Evolutionary conservation across 306 rosid species (phyloP), one percentile per base, ranked within the genome.

Genomic region (Sicyos baderoa): DNA sequence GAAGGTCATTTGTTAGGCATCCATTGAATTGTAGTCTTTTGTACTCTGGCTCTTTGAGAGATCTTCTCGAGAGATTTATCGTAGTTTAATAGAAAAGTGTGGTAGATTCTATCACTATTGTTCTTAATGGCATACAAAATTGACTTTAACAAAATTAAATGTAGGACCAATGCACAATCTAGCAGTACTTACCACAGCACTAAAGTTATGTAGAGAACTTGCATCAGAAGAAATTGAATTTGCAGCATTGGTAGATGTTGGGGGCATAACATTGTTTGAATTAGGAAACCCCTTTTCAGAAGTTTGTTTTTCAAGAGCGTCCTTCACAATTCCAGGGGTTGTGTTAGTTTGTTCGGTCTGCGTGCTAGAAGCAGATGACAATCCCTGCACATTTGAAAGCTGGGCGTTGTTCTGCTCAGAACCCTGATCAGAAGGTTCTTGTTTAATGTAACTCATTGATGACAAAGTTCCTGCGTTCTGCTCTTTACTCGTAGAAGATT

Each of bases 361-460:
- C 25, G 80, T 78, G 45, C 85, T 57, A 80, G 86, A 76, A 77
- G 72, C 77, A 68, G 91, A 82, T 76, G 91, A 82, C 76, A 83
- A 75, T 29, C 86, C 90, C 32, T 86, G 93, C 54, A 82, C 68
- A 76, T 79, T 82, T 61, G 90, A 67, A 40, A 79, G 69, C 63
- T 74, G 77, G 54, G 79, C 77, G 79, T 84, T 91, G 54, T 80
- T 86, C 72, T 81, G 89, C 86, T 89, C 96, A 45, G 81, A 68
- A 79, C 80, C 78, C 76, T 82, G 87, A 70, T 87, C 91, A 72
- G 47, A 45, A 6, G 81, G 87, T 80, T 92, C 95, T 79, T 84
- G 88, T 78, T 87, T 87, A 18, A 84, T 83, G 76, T 79, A 85
- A 60, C 79, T 51, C 72, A 55, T 75, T 45, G 90, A 84, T 68